Percentiles rank a stretch among this genome's conserved stretches.
These are phyloP conservation scores for Trichoderma sp. DNA, from an alignment of 2,329 filamentous ascomycete genomes.

Conservation along the genomic window DNA sequence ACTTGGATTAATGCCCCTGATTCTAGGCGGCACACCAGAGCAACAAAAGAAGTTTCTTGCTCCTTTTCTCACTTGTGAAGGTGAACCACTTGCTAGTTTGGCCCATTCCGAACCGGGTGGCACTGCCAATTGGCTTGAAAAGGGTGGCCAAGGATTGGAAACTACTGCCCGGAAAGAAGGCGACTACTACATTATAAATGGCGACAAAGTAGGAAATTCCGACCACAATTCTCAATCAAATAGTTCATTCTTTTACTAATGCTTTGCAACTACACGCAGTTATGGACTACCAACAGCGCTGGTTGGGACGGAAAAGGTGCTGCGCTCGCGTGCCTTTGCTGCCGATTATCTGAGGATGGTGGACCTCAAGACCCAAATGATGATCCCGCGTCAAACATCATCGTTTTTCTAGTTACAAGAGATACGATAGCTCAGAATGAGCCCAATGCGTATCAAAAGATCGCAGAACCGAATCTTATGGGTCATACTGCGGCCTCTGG, in stretches of 20 bases:
- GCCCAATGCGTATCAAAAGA: not conserved
- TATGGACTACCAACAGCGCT: not conserved
- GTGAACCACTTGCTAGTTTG: not conserved
- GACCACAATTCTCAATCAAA: not conserved
- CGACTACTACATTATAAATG: not conserved
- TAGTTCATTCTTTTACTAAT: not conserved
- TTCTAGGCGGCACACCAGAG: not conserved
- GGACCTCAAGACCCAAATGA: not conserved
- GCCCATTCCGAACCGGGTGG: not conserved
- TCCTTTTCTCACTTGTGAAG: not conserved
- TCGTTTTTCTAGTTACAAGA: not conserved
- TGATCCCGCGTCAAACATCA: not conserved
- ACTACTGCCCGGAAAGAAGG: not conserved
- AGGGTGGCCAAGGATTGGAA: slow-evolving; percentile 1
- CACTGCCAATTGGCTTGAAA: slow-evolving; percentile 11
- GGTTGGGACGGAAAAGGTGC: slow-evolving; percentile 4
- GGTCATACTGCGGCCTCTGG: not conserved
- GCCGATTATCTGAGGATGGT: not conserved
- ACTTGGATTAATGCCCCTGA: not conserved
- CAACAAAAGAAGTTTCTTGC: not conserved
- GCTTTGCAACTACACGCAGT: not conserved
- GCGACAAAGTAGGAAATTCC: not conserved
- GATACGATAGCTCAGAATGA: not conserved
- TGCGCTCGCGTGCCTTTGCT: not conserved
- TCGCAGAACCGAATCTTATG: slow-evolving; percentile 5